Conservation (phyloP, 306 rosid genomes). For the Pyrus bretschneideri region DNA sequence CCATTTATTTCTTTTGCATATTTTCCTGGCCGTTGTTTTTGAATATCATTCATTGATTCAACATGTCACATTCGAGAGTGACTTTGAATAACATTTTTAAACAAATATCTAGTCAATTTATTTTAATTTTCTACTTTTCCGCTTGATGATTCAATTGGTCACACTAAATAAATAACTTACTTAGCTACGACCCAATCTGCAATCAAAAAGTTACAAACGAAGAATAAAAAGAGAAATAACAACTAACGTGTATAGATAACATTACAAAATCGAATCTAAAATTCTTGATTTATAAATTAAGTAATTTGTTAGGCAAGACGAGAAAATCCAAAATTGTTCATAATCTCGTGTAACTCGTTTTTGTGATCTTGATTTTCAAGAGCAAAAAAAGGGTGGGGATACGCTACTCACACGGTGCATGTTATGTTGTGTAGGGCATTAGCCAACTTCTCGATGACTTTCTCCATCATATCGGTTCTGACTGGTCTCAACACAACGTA, state of each 20-base stretch:
- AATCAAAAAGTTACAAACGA: no score
- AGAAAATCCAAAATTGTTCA: no score
- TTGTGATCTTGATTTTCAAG: neutral
- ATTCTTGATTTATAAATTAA: no score
- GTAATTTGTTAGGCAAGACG: neutral
- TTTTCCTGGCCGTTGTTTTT: neutral
- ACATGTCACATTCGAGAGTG: neutral
- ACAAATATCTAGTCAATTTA: neutral
- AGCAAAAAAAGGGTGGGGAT: neutral
- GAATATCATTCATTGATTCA: neutral
- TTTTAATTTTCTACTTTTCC: no score
- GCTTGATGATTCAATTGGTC: no score
- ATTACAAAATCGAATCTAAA: no score
- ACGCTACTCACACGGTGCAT: no score
- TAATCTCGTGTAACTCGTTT: neutral
- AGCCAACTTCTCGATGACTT: slow-evolving; percentile 36
- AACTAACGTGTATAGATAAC: no score
- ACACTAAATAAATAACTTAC: no score
- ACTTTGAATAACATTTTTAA: neutral
- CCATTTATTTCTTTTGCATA: neutral
- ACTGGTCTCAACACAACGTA: slow-evolving; percentile 36
- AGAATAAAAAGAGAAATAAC: no score
- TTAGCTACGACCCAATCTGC: no score
- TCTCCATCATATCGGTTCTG: slow-evolving; percentile 34
- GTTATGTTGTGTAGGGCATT: slow-evolving; percentile 15